Conservation (phyloP, 2,329 filamentous ascomycete species). For the Arthrobotrys sinensis region DNA sequence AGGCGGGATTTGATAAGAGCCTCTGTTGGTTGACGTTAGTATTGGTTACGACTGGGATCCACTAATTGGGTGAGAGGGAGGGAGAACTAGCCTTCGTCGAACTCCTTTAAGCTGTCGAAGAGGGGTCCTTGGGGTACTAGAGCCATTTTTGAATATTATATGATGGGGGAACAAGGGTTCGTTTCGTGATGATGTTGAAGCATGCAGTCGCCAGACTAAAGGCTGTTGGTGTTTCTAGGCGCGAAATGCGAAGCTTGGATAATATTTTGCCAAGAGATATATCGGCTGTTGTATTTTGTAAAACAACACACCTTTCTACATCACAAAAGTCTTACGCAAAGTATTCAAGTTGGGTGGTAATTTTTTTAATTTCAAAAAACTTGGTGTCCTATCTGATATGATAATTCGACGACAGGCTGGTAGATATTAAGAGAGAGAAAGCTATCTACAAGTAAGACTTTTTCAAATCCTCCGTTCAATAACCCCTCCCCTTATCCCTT, state of each 20-base stretch:
- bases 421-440: not conserved
- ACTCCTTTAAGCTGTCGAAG: conserved; percentile 43
- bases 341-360: not conserved
- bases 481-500: not conserved
- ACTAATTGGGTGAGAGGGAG: not conserved
- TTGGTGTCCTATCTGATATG: conserved; percentile 14
- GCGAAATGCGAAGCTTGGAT: conserved; percentile 18
- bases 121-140: conserved; percentile 44
- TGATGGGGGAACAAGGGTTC: not conserved
- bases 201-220: conserved; percentile 11
- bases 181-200: conserved; percentile 1
- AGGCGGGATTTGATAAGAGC: conserved; percentile 64
- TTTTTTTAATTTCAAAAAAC: conserved; percentile 31
- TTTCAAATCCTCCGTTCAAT: conserved; percentile 10
- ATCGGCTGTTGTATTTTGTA: conserved; percentile 17
- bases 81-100: conserved; percentile 47
- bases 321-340: not conserved
- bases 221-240: conserved; percentile 5
- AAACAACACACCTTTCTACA: conserved; percentile 6
- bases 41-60: not conserved
- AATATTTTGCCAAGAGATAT: not conserved
- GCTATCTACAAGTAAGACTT: conserved; percentile 12
- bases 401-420: conserved; percentile 1
- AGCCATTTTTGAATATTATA: conserved; percentile 28
- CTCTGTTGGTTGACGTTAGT: conserved; percentile 56